Evolutionary conservation across 768 basidiomycete species (phyloP).

Genomic region (Russula vinacea): DNA sequence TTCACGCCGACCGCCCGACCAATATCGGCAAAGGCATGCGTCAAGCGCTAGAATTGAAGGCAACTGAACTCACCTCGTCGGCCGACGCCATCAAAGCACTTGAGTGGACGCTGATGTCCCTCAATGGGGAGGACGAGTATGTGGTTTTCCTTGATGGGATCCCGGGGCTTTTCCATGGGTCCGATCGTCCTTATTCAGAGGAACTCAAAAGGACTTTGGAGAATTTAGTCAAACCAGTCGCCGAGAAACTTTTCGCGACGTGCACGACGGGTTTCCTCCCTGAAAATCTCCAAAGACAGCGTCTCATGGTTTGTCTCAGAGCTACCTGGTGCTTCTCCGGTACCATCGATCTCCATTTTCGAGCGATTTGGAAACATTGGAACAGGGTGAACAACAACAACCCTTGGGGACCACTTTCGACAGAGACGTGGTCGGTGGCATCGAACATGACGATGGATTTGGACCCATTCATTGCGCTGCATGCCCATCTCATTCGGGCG

Average conservation of each 20-base stretch:
- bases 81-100: constrained; percentile 5
- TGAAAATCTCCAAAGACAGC: too few species aligned
- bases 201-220: constrained; percentile 1
- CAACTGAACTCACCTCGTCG: not conserved
- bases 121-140: constrained; percentile 18
- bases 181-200: not conserved
- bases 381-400: too few species aligned
- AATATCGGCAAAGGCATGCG: constrained; percentile 15
- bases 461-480: too few species aligned
- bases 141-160: constrained; percentile 18
- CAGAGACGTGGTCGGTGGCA: too few species aligned
- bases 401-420: too few species aligned
- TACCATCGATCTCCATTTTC: too few species aligned
- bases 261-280: too few species aligned
- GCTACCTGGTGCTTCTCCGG: too few species aligned
- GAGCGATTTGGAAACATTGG: too few species aligned
- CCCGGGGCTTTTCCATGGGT: constrained; percentile 15
- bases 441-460: too few species aligned
- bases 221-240: not conserved
- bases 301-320: too few species aligned
- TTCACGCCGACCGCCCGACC: not conserved
- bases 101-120: constrained; percentile 11
- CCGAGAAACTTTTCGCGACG: constrained; percentile 10
- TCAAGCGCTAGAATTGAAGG: constrained; percentile 6
- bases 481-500: too few species aligned